Evolutionary conservation across 495 filamentous ascomycete genomes (phyloP), one percentile per base, ranked within the genome.

Genomic region (Talaromyces ruber): DNA sequence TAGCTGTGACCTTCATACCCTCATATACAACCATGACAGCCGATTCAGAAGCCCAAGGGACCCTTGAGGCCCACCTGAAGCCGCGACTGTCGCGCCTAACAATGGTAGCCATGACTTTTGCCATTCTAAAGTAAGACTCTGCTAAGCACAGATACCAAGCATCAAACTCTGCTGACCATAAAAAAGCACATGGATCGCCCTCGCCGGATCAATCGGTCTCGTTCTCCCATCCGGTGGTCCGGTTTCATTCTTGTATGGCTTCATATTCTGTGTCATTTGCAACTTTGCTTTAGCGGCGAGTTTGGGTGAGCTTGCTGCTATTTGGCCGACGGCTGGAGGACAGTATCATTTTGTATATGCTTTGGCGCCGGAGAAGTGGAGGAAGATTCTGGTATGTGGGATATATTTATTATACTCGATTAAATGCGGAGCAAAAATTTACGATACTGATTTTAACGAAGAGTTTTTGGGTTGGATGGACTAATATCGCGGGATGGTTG

Each of bases 151-250:
- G n/a, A n/a, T 14, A 0, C 14, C 5, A 5, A 6, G 8, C 16
- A 0, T 14, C 4, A 16, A 39, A 0, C 34, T 39, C 12, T 14
- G 34, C 34, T 39, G 4, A 39, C 14, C 12, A 5, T 16, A 4
- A 1, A 3, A 16, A 72, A 30, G 64, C 52, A 0, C 47, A n/a
- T 56, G 53, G 53, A 56, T 56, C 14, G 53, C 64, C 11, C 64
- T 52, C 25, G 28, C 47, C 25, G 53, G 53, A 30, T 56, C 53
- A 8, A 25, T 56, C 14, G 53, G 53, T 28, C 53, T 56, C 16
- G 53, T 56, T 26, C 53, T 56, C 28, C 53, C 53, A 56, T 56
- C 53, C 24, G 53, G 53, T 56, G 53, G 53, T 1, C 28, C 53
- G 2, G 28, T 56, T 30, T 56, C 53, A 3, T 56, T 56, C 26